Conservation (phyloP, 202 grass and related monocot genomes). For the Panicum virgatum region DNA sequence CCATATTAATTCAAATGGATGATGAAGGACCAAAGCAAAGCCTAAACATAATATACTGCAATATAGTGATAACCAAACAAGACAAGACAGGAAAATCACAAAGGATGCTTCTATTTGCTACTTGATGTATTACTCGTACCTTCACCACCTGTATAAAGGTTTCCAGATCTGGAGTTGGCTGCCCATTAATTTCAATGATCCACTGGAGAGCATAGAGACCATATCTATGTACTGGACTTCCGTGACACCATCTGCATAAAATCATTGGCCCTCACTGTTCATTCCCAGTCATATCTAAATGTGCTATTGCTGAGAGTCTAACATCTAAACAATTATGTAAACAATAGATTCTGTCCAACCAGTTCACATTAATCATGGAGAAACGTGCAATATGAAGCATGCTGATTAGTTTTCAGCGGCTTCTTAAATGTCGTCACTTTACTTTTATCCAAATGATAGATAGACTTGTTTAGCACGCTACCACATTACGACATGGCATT, state of each 20-base stretch:
- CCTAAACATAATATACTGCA: neutral
- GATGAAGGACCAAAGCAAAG: neutral
- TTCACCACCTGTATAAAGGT: slow-evolving; percentile 83
- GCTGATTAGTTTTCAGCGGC: neutral
- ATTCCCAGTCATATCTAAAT: slow-evolving; percentile 16
- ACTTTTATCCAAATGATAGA: neutral
- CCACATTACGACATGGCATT: slow-evolving; percentile 8
- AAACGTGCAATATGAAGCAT: neutral
- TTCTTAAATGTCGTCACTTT: neutral
- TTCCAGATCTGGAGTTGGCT: slow-evolving; percentile 81
- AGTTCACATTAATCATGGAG: neutral
- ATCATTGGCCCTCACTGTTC: slow-evolving; percentile 29
- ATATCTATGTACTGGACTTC: slow-evolving; percentile 96
- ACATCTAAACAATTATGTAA: neutral
- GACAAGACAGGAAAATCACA: neutral
- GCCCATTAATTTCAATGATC: slow-evolving; percentile 96
- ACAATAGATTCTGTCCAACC: neutral
- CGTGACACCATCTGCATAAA: slow-evolving; percentile 95
- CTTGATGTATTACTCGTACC: slow-evolving; percentile 47
- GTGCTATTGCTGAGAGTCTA: neutral
- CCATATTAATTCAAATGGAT: slow-evolving; percentile 28
- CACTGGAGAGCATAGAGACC: slow-evolving; percentile 99
- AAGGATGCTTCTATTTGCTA: neutral
- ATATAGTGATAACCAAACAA: neutral
- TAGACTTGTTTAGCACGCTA: neutral